Conservation (phyloP, 192 early-diverging fungal genomes). For the Chytriomyces hyalinus region DNA sequence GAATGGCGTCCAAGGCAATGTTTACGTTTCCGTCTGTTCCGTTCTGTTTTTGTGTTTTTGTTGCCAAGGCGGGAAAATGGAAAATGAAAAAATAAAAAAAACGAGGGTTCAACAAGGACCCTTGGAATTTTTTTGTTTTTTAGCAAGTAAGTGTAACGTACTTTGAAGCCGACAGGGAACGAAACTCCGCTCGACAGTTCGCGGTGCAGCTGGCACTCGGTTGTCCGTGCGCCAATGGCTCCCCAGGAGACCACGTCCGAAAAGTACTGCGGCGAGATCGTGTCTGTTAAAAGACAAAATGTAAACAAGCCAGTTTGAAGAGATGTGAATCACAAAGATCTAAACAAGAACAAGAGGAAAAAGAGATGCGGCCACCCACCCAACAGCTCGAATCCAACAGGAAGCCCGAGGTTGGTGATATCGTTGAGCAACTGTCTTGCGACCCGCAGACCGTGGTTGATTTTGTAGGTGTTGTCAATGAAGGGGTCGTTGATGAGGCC, state of each 20-base stretch:
- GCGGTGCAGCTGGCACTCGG: conserved; percentile 93
- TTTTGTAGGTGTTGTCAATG: conserved; percentile 77
- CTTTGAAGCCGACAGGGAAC: conserved; percentile 97
- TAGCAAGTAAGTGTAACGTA: not conserved
- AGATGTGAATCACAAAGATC: conserved; percentile 94
- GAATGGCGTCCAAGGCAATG: conserved; percentile 92
- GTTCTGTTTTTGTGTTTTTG: conserved; percentile 13
- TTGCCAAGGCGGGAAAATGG: too few species aligned
- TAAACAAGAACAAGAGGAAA: too few species aligned
- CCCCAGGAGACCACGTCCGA: conserved; percentile 94
- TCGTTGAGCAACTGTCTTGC: conserved; percentile 80
- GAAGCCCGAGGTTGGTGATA: conserved; percentile 82
- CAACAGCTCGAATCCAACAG: conserved; percentile 86
- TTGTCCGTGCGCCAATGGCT: conserved; percentile 95
- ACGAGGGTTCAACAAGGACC: not conserved
- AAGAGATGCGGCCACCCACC: conserved; percentile 46
- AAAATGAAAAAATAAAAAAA: too few species aligned
- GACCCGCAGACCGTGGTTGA: conserved; percentile 94
- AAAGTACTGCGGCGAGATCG: conserved; percentile 95
- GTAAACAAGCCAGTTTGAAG: conserved; percentile 56
- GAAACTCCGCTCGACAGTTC: conserved; percentile 93
- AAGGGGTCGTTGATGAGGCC: conserved; percentile 78
- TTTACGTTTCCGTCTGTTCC: conserved; percentile 90
- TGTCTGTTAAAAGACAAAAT: conserved; percentile 53
- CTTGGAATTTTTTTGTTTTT: not conserved